Conservation (phyloP, 768 basidiomycete genomes). For the Clitopilus passeckerianus region DNA sequence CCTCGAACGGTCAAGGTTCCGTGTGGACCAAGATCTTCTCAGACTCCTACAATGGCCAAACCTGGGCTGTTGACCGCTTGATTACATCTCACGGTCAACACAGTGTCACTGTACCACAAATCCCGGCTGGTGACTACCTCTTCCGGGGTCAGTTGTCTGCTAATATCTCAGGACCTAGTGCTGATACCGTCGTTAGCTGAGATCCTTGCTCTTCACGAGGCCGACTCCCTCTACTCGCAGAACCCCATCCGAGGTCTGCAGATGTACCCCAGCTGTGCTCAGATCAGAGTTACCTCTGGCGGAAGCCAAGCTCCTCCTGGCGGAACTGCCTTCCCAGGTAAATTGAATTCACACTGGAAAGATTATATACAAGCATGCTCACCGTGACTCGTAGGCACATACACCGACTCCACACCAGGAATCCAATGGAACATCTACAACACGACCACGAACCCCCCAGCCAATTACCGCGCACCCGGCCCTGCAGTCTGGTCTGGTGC, state of each 20-base stretch:
- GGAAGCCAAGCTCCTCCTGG: constrained; percentile 21
- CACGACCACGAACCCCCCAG: constrained; percentile 10
- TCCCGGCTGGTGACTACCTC: constrained; percentile 29
- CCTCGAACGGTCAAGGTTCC: constrained; percentile 22
- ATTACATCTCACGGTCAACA: constrained; percentile 25
- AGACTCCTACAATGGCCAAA: constrained; percentile 15
- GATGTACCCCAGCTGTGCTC: constrained; percentile 45
- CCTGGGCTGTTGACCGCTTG: constrained; percentile 28
- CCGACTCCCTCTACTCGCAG: constrained; percentile 20
- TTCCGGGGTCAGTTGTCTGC: constrained; percentile 20
- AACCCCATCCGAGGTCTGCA: constrained; percentile 38
- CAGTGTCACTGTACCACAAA: constrained; percentile 25
- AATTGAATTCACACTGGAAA: neutral
- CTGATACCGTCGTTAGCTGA: constrained; percentile 33
- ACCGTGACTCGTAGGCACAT: constrained; percentile 11
- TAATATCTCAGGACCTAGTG: neutral
- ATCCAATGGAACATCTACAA: constrained; percentile 27
- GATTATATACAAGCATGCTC: neutral
- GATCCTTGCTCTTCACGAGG: constrained; percentile 28
- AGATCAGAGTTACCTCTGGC: constrained; percentile 32
- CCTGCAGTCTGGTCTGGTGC: constrained; percentile 25
- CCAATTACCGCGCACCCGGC: constrained; percentile 23
- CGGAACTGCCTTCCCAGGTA: constrained; percentile 24
- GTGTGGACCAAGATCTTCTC: constrained; percentile 30
- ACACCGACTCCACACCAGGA: constrained; percentile 24